phyloP scores from a whole-genome alignment of 768 basidiomycete species.

The Pleurotus djamor region DNA sequence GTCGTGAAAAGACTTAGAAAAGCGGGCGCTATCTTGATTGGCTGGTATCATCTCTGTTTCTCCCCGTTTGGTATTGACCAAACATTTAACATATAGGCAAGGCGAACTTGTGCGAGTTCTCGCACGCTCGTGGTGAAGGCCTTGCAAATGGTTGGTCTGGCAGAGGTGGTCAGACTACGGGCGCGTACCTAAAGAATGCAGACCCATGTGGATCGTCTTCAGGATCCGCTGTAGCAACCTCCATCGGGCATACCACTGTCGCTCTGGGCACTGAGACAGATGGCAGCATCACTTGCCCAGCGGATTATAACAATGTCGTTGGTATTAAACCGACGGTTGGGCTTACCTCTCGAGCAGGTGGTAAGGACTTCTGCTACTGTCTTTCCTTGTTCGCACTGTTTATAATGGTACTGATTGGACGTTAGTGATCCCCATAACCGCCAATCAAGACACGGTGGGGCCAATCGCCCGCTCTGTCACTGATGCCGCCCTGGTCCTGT shows the following conservation, averaged over 20 bases:
- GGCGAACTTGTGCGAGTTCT: not conserved
- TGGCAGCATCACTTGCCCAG: conserved; percentile 54
- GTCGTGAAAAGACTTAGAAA: conserved; percentile 12
- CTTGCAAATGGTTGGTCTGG: conserved; percentile 57
- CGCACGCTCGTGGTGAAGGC: conserved; percentile 10
- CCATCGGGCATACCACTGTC: conserved; percentile 49
- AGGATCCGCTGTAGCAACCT: conserved; percentile 54
- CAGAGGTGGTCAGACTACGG: conserved; percentile 48
- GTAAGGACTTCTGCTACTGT: conserved; percentile 19
- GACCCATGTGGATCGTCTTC: conserved; percentile 60
- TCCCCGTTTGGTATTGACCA: not conserved
- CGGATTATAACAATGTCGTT: conserved; percentile 49
- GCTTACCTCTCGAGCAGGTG: conserved; percentile 57
- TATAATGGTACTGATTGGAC: not conserved
- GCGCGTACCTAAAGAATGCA: conserved; percentile 46
- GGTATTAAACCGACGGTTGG: conserved; percentile 65
- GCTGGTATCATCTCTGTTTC: conserved; percentile 17
- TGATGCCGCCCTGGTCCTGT: conserved; percentile 54
- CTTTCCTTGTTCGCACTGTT: not conserved
- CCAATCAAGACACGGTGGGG: conserved; percentile 58
- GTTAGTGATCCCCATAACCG: conserved; percentile 54
- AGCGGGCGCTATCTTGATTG: conserved; percentile 6
- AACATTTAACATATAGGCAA: not conserved
- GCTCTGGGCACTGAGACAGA: conserved; percentile 50
- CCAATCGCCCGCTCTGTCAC: conserved; percentile 52